Percentiles rank a stretch among this genome's conserved stretches.
Evolutionary conservation across 179 eudicot species (phyloP).

Genomic region (Drosera spatulata): DNA sequence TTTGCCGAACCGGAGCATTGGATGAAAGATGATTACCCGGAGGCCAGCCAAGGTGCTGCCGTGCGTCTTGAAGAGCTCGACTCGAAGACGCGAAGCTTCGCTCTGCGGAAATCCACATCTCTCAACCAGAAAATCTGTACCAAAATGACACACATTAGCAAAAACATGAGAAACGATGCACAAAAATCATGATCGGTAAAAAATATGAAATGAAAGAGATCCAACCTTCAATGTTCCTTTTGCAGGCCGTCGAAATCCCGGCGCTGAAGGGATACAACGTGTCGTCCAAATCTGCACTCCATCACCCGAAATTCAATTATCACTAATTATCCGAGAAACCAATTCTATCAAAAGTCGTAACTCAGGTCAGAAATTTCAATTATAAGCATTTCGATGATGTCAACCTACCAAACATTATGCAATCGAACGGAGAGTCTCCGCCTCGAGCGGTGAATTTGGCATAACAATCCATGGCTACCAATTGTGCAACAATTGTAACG

Average conservation of each 20-base stretch:
- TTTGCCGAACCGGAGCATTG: no score
- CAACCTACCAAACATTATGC: slow-evolving; percentile 62
- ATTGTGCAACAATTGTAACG: neutral
- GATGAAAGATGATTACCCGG: slow-evolving; percentile 28
- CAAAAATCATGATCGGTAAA: neutral
- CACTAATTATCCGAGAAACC: neutral
- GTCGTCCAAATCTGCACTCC: slow-evolving; percentile 76
- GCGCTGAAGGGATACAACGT: slow-evolving; percentile 60
- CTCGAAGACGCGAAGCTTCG: slow-evolving; percentile 55
- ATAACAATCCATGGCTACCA: slow-evolving; percentile 33
- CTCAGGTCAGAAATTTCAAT: neutral
- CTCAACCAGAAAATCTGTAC: slow-evolving; percentile 60
- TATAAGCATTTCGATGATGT: neutral
- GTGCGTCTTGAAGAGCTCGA: slow-evolving; percentile 68
- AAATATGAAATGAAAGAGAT: neutral
- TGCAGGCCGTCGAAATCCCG: slow-evolving; percentile 51
- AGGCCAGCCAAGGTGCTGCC: slow-evolving; percentile 90
- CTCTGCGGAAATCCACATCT: slow-evolving; percentile 48
- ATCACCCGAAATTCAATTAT: neutral
- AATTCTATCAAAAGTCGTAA: neutral
- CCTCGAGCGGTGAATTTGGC: slow-evolving; percentile 18
- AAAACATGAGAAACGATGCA: neutral
- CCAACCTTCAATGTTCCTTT: slow-evolving; percentile 66
- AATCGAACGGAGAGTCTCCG: slow-evolving; percentile 53
- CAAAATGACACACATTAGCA: neutral